Percentiles rank a stretch among this genome's conserved stretches.
phyloP scores from a whole-genome alignment of 306 rosid genomes.

The Malus domestica region DNA sequence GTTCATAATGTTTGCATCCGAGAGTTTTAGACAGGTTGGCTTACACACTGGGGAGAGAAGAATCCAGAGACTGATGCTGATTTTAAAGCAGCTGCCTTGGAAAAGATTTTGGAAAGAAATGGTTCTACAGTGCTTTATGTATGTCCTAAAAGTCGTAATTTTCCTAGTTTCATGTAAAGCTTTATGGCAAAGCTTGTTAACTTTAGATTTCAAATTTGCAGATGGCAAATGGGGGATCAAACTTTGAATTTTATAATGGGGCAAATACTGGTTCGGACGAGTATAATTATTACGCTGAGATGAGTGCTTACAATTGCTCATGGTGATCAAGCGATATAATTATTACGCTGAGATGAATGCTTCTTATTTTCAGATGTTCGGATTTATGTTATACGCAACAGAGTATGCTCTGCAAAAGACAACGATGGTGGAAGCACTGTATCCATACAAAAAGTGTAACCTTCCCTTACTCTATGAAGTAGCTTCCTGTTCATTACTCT shows the following conservation, averaged over 20 bases:
- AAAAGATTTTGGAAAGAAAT: slow-evolving; percentile 61
- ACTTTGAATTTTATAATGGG: slow-evolving; percentile 89
- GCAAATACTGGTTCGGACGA: slow-evolving; percentile 66
- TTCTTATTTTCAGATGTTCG: slow-evolving; percentile 62
- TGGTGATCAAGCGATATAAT: not conserved
- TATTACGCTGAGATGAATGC: slow-evolving; percentile 13
- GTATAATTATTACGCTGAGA: slow-evolving; percentile 28
- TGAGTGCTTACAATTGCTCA: not conserved
- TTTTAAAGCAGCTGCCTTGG: slow-evolving; percentile 63
- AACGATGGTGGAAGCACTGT: slow-evolving; percentile 34
- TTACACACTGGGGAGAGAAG: slow-evolving; percentile 93
- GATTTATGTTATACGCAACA: slow-evolving; percentile 59
- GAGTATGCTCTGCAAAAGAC: slow-evolving; percentile 45
- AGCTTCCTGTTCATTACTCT: not conserved
- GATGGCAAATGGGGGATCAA: slow-evolving; percentile 98
- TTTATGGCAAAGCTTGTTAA: slow-evolving; percentile 16
- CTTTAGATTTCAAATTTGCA: slow-evolving; percentile 26
- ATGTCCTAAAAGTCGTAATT: slow-evolving; percentile 19
- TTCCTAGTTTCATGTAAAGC: slow-evolving; percentile 8
- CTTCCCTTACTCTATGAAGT: not conserved
- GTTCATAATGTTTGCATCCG: slow-evolving; percentile 43
- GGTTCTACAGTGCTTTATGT: slow-evolving; percentile 90
- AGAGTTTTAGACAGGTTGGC: slow-evolving; percentile 97
- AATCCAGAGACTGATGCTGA: slow-evolving; percentile 62
- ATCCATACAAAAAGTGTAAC: slow-evolving; percentile 57